phyloP scores from a whole-genome alignment of 495 filamentous ascomycete species.

The Daldinia caldariorum region DNA sequence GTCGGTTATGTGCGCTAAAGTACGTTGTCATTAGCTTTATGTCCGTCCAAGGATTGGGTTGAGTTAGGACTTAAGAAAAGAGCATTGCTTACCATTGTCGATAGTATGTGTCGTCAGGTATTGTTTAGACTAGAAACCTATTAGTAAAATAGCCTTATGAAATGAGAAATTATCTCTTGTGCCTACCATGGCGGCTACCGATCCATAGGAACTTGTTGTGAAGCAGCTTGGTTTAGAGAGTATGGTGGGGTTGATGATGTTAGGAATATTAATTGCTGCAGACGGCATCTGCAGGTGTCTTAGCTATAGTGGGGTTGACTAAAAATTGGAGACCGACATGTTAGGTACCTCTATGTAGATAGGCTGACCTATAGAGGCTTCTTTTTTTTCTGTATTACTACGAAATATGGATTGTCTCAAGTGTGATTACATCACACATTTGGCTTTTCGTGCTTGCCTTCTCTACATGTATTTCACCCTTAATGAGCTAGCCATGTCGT shows the following conservation, averaged over 20 bases:
- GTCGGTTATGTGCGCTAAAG: constrained; percentile 80
- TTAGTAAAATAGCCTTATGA: background rate
- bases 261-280: constrained; percentile 10
- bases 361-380: background rate
- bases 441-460: background rate
- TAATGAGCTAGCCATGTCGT: too few relatives aligned
- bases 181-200: constrained; percentile 37
- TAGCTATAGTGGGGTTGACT: constrained; percentile 29
- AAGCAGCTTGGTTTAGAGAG: constrained; percentile 23
- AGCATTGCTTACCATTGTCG: constrained; percentile 73
- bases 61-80: background rate
- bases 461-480: background rate
- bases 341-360: too few relatives aligned
- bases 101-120: constrained; percentile 91
- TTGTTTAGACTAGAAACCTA: constrained; percentile 83
- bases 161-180: background rate
- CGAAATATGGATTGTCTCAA: background rate
- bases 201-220: constrained; percentile 20
- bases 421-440: background rate
- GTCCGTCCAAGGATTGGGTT: background rate
- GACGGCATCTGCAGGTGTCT: constrained; percentile 1
- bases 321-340: background rate
- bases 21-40: constrained; percentile 19
- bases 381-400: background rate
- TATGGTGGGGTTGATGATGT: constrained; percentile 37